Evolutionary conservation across 129 eudicot species (phyloP).

Genomic region (Calendula officinalis): DNA sequence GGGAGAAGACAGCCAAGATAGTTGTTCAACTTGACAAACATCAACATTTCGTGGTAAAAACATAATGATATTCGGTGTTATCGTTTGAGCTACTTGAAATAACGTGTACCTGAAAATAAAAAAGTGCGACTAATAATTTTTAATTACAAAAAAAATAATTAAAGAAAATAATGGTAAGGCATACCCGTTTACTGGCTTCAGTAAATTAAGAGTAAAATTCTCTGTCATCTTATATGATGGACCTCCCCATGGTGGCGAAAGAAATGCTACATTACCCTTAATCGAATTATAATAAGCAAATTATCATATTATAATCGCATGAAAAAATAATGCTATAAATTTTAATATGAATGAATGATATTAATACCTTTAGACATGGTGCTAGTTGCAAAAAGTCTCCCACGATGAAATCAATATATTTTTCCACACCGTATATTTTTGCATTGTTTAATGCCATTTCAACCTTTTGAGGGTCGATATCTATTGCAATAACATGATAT

Average conservation of each 20-base stretch:
- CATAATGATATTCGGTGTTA: slow-evolving; percentile 70
- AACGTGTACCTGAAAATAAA: slow-evolving; percentile 47
- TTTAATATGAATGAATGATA: slow-evolving; percentile 16
- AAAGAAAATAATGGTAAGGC: background rate
- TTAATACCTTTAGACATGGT: slow-evolving; percentile 64
- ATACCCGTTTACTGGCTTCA: slow-evolving; percentile 83
- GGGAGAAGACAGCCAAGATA: slow-evolving; percentile 86
- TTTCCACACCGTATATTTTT: slow-evolving; percentile 68
- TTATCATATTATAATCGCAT: background rate
- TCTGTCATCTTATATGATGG: slow-evolving; percentile 58
- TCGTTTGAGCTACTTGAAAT: slow-evolving; percentile 70
- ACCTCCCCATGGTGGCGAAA: slow-evolving; percentile 94
- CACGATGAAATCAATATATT: slow-evolving; percentile 60
- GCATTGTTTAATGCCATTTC: slow-evolving; percentile 64
- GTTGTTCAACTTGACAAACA: slow-evolving; percentile 60
- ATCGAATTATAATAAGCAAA: slow-evolving; percentile 1
- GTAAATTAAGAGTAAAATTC: slow-evolving; percentile 55
- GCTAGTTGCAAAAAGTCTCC: slow-evolving; percentile 85
- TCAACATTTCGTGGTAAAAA: slow-evolving; percentile 73
- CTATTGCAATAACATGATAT: slow-evolving; percentile 67
- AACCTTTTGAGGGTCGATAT: slow-evolving; percentile 66
- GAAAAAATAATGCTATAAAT: background rate
- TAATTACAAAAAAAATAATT: background rate
- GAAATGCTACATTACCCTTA: slow-evolving; percentile 70
- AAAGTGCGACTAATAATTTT: background rate